Evolutionary conservation across 371 early-diverging fungal species (phyloP).

Genomic region (Apophysomyces variabilis): DNA sequence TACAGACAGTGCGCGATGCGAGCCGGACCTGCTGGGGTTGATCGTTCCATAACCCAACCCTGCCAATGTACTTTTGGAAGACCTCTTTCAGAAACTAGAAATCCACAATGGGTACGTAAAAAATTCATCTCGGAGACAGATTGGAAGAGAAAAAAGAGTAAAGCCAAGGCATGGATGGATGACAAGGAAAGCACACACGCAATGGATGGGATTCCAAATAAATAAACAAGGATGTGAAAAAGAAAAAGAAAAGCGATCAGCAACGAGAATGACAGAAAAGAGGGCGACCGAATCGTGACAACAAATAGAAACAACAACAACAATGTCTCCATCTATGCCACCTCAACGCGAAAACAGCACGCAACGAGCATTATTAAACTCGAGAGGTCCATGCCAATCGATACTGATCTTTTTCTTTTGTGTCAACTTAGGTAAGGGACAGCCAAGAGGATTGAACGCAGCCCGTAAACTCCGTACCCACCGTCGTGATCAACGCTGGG

Average conservation of each 20-base stretch:
- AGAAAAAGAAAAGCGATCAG: too few relatives aligned
- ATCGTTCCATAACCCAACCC: not conserved
- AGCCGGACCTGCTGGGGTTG: not conserved
- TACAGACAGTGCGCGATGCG: not conserved
- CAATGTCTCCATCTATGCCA: too few relatives aligned
- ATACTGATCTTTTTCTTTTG: not conserved
- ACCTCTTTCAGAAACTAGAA: not conserved
- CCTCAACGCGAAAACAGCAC: not conserved
- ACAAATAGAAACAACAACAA: not conserved
- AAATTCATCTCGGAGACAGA: not conserved
- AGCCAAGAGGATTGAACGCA: conserved; percentile 98
- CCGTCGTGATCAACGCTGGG: conserved; percentile 99
- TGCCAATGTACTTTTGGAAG: not conserved
- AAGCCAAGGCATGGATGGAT: too few relatives aligned
- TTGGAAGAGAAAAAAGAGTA: not conserved
- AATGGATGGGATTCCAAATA: too few relatives aligned
- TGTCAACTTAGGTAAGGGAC: conserved; percentile 77
- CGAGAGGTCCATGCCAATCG: not conserved
- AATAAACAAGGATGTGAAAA: too few relatives aligned
- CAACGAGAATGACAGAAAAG: too few relatives aligned
- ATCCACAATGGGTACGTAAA: conserved; percentile 14
- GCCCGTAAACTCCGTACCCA: conserved; percentile 98
- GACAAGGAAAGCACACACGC: too few relatives aligned
- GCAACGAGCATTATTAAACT: not conserved
- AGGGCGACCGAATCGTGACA: not conserved